phyloP scores from a whole-genome alignment of 768 basidiomycete species.

The Rhizopogon salebrosus region DNA sequence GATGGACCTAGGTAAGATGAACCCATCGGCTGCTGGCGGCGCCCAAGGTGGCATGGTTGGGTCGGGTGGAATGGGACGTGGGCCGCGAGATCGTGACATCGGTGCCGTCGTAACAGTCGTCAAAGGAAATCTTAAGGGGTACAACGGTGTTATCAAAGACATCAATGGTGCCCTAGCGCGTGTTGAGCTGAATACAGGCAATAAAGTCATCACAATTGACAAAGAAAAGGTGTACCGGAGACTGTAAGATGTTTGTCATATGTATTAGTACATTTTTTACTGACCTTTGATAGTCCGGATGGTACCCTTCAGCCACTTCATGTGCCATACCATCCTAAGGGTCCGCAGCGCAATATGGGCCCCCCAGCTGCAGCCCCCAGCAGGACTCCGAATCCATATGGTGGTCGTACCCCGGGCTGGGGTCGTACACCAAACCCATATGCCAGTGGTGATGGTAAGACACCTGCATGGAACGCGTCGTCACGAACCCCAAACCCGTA shows the following conservation, averaged over 20 bases:
- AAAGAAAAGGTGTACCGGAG: conserved; percentile 72
- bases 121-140: conserved; percentile 87
- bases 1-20: conserved; percentile 87
- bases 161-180: conserved; percentile 83
- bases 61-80: conserved; percentile 71
- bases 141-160: conserved; percentile 90
- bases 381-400: conserved; percentile 42
- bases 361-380: conserved; percentile 28
- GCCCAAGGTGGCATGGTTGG: conserved; percentile 75
- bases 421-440: conserved; percentile 69
- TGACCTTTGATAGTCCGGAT: conserved; percentile 38
- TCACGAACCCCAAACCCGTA: conserved; percentile 71
- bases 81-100: conserved; percentile 77
- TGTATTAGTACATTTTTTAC: not conserved
- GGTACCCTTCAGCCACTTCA: conserved; percentile 53
- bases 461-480: conserved; percentile 59
- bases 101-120: conserved; percentile 75
- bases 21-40: conserved; percentile 60
- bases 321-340: conserved; percentile 22
- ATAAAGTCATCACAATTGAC: conserved; percentile 84
- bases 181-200: conserved; percentile 86
- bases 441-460: conserved; percentile 48
- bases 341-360: conserved; percentile 26
- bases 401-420: conserved; percentile 34
- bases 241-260: conserved; percentile 46